A percentile compares a stretch with the other conserved stretches of the same genome.
Conservation (phyloP, 306 rosid species). For the Argentina anserina region DNA sequence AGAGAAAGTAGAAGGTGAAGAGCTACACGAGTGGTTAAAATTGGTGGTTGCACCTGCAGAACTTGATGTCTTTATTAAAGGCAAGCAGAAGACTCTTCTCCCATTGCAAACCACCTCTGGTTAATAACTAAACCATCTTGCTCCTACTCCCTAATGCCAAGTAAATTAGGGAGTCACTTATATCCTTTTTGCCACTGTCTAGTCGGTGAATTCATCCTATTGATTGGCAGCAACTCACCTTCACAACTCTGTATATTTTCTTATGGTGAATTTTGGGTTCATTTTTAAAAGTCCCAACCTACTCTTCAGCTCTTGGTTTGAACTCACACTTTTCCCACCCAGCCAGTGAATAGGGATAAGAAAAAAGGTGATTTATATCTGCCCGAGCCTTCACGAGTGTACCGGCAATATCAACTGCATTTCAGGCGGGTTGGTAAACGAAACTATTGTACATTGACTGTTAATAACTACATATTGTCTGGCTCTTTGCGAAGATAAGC, state of each 20-base stretch:
- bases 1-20: constrained; percentile 93
- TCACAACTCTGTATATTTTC: constrained; percentile 42
- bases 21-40: constrained; percentile 80
- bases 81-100: constrained; percentile 56
- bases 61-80: constrained; percentile 54
- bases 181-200: constrained; percentile 16
- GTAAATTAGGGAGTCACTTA: constrained; percentile 30
- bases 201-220: constrained; percentile 36
- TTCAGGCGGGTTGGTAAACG: constrained; percentile 26
- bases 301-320: constrained; percentile 37
- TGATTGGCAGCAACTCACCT: constrained; percentile 31
- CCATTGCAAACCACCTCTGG: constrained; percentile 42
- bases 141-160: constrained; percentile 23
- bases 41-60: constrained; percentile 83
- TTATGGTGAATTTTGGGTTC: constrained; percentile 43
- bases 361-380: constrained; percentile 24
- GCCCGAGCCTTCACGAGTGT: constrained; percentile 28
- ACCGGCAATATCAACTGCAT: constrained; percentile 19
- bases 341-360: constrained; percentile 20
- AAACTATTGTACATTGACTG: constrained; percentile 54
- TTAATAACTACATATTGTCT: constrained; percentile 30
- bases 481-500: constrained; percentile 12
- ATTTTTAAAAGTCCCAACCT: constrained; percentile 27
- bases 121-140: constrained; percentile 20
- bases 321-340: constrained; percentile 28